Evolutionary conservation across 108 stramenopile genomes (phyloP), one percentile per base, ranked within the genome.

Genomic region (Nitzschia putrida): DNA sequence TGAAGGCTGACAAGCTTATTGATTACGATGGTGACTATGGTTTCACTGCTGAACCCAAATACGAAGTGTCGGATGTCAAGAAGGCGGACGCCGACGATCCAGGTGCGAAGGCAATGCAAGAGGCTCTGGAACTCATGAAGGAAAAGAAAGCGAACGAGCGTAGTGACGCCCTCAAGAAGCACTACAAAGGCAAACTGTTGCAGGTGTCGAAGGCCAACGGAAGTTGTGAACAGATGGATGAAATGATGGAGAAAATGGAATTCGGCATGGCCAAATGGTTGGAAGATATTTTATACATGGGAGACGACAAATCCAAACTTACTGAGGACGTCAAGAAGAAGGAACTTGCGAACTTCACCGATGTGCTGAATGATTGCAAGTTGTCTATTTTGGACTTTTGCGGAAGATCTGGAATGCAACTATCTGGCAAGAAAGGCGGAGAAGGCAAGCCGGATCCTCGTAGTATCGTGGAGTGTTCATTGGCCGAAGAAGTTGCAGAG

Each of bases 221-320:
- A 66, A 85, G 84, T 51, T 85, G 84, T 50, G 84, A 85, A 56
- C 41, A 59, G 11, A 85, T 85, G 84, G 84, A 85, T 69, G 84
- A 80, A 59, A 64, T 74, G 43, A 71, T 81, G 77, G 84, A 85
- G 44, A 77, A 75, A 42, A 68, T 80, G 53, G 84, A 81, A 22
- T 66, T 47, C 41, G 70, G 64, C 13, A 60, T 73, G 72, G 53
- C 42, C 12, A 65, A 69, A 65, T 80, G 84, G 84, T 58, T 85
- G n/a, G 80, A 85, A 55, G 66, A 68, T 22, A 73, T 71, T 18
- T 29, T 75, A 14, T 52, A 68, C 25, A 44, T 60, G 41, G 82
- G 78, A 23, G 66, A 72, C 51, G 74, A 78, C 25, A 60, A 72
- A n/a, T 66, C 69, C 13, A 77, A 77, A 44, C 22, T 77, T 5